Percentiles rank a stretch among this genome's conserved stretches.
phyloP scores from a whole-genome alignment of 2,329 filamentous ascomycete species.

The Penicillium vulpinum region DNA sequence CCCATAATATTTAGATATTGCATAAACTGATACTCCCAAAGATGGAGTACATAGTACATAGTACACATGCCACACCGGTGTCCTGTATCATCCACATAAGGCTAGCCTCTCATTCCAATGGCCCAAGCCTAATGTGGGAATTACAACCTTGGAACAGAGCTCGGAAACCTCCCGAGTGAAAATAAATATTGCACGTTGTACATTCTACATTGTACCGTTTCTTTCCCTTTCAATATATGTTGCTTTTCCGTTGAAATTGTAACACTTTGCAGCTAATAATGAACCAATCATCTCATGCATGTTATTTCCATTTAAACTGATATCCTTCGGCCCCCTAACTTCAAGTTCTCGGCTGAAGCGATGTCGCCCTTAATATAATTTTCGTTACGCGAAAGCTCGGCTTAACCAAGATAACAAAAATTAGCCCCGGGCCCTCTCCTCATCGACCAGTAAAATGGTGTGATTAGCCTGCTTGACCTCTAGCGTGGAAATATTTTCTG shows the following conservation, averaged over 20 bases:
- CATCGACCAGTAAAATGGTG: conserved; percentile 24
- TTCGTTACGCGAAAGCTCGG: neutral
- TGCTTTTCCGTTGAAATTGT: neutral
- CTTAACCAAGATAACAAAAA: conserved; percentile 8
- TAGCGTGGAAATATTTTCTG: conserved; percentile 10
- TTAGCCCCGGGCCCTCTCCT: conserved; percentile 14
- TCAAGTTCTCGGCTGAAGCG: neutral
- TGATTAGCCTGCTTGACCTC: conserved; percentile 11
- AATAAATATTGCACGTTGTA: neutral
- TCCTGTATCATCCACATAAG: neutral
- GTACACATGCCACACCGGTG: too few species aligned
- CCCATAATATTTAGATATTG: neutral
- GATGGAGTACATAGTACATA: neutral
- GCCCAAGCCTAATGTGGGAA: neutral
- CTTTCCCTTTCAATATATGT: neutral
- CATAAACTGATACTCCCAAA: neutral
- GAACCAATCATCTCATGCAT: conserved; percentile 3
- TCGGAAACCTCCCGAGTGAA: neutral
- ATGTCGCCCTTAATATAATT: neutral
- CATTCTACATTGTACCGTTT: neutral
- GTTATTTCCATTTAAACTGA: neutral
- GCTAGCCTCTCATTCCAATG: neutral
- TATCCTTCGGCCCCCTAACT: neutral
- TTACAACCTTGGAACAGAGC: neutral
- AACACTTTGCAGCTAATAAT: neutral